Evolutionary conservation across 2,329 filamentous ascomycete genomes (phyloP).

Genomic region (Colletotrichum cereale): DNA sequence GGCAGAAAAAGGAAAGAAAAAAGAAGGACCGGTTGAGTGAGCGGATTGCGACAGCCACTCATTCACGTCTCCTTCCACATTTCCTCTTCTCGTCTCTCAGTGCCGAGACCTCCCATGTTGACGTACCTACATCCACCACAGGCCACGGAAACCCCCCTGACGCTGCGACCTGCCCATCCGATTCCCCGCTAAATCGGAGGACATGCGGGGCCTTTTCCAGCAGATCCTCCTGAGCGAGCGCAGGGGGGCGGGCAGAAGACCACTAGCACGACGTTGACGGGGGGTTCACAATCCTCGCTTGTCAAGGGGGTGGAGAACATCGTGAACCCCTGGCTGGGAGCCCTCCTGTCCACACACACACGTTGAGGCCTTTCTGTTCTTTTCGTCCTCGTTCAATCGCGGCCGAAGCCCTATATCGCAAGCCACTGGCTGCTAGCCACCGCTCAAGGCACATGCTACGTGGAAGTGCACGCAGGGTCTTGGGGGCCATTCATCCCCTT

Average conservation of each 20-base stretch:
- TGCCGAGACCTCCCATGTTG: constrained; percentile 32
- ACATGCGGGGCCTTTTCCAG: constrained; percentile 21
- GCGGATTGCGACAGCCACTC: constrained; percentile 25
- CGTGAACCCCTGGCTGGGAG: constrained; percentile 17
- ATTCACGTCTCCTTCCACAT: constrained; percentile 5
- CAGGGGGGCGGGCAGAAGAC: constrained; percentile 15
- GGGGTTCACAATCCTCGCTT: constrained; percentile 28
- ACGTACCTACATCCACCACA: constrained; percentile 11
- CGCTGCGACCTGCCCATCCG: constrained; percentile 29
- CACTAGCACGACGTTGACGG: background rate
- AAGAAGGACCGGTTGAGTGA: constrained; percentile 13
- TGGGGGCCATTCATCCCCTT: constrained; percentile 7
- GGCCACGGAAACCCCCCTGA: constrained; percentile 26
- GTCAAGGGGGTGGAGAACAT: constrained; percentile 18
- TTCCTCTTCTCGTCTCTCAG: constrained; percentile 16
- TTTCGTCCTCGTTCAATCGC: constrained; percentile 20
- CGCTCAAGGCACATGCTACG: constrained; percentile 32
- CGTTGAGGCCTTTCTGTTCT: constrained; percentile 21
- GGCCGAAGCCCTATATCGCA: background rate
- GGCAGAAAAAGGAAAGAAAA: background rate
- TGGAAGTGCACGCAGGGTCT: constrained; percentile 23
- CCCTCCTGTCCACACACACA: constrained; percentile 35
- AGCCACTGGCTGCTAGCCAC: background rate
- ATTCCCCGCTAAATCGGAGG: constrained; percentile 36
- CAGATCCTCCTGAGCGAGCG: constrained; percentile 20